Evolutionary conservation across 2,329 filamentous ascomycete genomes (phyloP).

Genomic region (Diaporthe sp.): DNA sequence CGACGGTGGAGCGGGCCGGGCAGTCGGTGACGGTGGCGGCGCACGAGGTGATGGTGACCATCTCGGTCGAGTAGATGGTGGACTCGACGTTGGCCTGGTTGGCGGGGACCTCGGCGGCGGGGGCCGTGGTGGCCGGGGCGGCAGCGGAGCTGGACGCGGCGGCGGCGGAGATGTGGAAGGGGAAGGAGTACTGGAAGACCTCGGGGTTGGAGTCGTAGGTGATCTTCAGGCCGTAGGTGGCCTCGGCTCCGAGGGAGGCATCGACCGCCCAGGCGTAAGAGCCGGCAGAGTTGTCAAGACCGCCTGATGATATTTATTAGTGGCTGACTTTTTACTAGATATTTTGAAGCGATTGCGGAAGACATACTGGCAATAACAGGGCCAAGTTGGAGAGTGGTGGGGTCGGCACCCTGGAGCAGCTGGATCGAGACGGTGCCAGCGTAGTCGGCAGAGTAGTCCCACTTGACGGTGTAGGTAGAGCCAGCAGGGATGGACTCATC

Average conservation of each 20-base stretch:
- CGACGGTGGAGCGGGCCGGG: conserved; percentile 50
- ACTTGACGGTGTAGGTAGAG: conserved; percentile 63
- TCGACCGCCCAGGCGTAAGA: conserved; percentile 66
- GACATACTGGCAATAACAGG: conserved; percentile 64
- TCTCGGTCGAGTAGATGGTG: conserved; percentile 69
- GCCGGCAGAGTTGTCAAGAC: conserved; percentile 59
- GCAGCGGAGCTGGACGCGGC: conserved; percentile 39
- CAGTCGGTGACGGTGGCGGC: conserved; percentile 66
- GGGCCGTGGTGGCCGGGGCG: conserved; percentile 52
- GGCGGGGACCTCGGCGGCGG: conserved; percentile 59
- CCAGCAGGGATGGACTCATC: conserved; percentile 62
- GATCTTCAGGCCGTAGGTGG: conserved; percentile 71
- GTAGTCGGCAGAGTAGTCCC: conserved; percentile 59
- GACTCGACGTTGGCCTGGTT: conserved; percentile 41
- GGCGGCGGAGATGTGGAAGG: conserved; percentile 65
- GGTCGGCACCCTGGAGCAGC: conserved; percentile 65
- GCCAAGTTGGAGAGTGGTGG: conserved; percentile 56
- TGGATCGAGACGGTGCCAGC: conserved; percentile 61
- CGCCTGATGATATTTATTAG: conserved; percentile 46
- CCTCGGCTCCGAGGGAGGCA: conserved; percentile 56
- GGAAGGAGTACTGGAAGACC: conserved; percentile 73
- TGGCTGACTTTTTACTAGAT: not conserved
- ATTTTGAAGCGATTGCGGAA: not conserved
- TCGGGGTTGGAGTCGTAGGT: conserved; percentile 53
- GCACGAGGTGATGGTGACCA: conserved; percentile 73